phyloP scores from a whole-genome alignment of 1,284 basidiomycete genomes.

The Moesziomyces globuligerus region DNA sequence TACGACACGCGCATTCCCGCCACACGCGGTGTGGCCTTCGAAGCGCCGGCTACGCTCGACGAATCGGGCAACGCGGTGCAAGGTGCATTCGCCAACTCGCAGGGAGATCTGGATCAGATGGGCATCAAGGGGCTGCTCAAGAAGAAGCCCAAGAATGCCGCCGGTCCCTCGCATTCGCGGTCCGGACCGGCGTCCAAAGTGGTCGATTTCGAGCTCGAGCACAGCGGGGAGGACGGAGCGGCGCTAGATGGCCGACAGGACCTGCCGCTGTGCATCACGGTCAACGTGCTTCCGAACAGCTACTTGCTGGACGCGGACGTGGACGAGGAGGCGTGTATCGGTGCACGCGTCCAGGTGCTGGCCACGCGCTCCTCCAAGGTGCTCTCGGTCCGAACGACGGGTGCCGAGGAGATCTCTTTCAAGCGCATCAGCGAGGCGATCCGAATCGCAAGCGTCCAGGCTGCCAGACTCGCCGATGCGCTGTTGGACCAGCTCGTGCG shows the following conservation, averaged over 20 bases:
- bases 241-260: constrained; percentile 43
- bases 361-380: constrained; percentile 48
- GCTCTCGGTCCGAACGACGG: constrained; percentile 35
- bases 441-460: constrained; percentile 37
- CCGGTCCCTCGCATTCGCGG: constrained; percentile 2
- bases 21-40: constrained; percentile 55
- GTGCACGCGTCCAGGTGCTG: constrained; percentile 45
- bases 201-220: constrained; percentile 59
- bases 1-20: constrained; percentile 54
- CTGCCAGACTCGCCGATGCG: constrained; percentile 33
- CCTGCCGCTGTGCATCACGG: constrained; percentile 60
- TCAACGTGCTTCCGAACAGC: constrained; percentile 51
- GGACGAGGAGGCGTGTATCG: constrained; percentile 54
- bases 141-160: constrained; percentile 40
- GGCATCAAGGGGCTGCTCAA: constrained; percentile 55
- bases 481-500: constrained; percentile 28
- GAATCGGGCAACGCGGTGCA: constrained; percentile 33
- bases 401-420: constrained; percentile 40
- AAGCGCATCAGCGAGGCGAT: constrained; percentile 41
- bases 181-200: constrained; percentile 22
- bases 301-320: constrained; percentile 58
- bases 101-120: constrained; percentile 45
- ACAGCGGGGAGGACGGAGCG: constrained; percentile 52
- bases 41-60: constrained; percentile 44
- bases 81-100: constrained; percentile 33